These are phyloP conservation scores for Tripterygium wilfordii DNA, from an alignment of 177 flowering plant genomes.

Conservation along the genomic window DNA sequence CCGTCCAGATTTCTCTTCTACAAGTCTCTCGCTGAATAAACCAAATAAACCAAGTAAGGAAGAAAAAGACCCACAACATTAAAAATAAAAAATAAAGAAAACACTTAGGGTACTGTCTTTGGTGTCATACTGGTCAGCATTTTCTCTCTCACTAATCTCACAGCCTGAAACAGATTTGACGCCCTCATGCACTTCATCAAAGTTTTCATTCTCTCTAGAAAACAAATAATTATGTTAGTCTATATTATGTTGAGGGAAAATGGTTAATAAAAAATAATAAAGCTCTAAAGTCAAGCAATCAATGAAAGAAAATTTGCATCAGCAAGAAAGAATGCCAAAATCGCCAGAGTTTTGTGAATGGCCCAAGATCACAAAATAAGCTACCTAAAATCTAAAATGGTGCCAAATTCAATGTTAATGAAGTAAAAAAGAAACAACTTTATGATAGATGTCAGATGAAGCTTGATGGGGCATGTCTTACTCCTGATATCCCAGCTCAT, in stretches of 20 bases:
- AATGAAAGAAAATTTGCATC: too few relatives aligned
- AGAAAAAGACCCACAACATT: background rate
- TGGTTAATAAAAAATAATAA: too few relatives aligned
- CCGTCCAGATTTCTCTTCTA: conserved; percentile 23
- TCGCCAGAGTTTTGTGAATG: background rate
- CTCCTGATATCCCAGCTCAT: conserved; percentile 28
- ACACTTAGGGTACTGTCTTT: background rate
- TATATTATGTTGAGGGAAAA: background rate
- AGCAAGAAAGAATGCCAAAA: too few relatives aligned
- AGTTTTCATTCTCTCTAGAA: conserved; percentile 8
- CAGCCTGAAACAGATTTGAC: conserved; percentile 11
- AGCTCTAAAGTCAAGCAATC: too few relatives aligned
- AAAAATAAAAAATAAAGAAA: background rate
- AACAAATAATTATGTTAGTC: background rate
- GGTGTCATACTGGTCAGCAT: conserved; percentile 16
- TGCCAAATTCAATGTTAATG: background rate
- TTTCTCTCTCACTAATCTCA: conserved; percentile 13
- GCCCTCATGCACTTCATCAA: conserved; percentile 14
- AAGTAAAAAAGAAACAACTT: too few relatives aligned
- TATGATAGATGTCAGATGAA: too few relatives aligned
- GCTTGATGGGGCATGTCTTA: conserved; percentile 23
- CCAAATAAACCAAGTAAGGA: conserved; percentile 9
- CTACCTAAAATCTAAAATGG: background rate
- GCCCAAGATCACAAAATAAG: background rate
- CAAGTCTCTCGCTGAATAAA: conserved; percentile 25